Conservation (phyloP, 1,139 yeast species). For the Pichia sp. region DNA sequence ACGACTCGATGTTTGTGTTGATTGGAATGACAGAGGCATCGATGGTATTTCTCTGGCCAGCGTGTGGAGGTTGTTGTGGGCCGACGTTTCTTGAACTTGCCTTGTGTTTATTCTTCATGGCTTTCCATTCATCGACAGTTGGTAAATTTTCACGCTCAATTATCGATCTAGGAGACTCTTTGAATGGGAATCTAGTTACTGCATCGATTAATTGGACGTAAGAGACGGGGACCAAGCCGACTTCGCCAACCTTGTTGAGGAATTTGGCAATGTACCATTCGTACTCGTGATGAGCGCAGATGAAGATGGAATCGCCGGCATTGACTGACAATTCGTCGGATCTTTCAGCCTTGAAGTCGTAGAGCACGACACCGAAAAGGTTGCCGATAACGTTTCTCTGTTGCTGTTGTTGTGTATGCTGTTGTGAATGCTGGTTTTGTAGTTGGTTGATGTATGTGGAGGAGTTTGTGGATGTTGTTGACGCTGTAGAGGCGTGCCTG, state of each 20-base stretch:
- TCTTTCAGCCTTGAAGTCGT: conserved; percentile 87
- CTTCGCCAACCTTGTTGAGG: conserved; percentile 92
- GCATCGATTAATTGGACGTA: conserved; percentile 87
- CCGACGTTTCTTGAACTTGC: conserved; percentile 88
- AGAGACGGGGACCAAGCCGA: conserved; percentile 91
- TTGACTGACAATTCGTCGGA: conserved; percentile 80
- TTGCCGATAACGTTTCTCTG: conserved; percentile 16
- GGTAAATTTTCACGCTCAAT: conserved; percentile 66
- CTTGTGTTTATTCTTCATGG: conserved; percentile 85
- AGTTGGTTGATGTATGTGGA: no score
- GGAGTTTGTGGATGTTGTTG: no score
- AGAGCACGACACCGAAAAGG: conserved; percentile 66
- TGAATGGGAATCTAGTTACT: conserved; percentile 51
- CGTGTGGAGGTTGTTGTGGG: no score
- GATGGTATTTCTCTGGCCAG: no score
- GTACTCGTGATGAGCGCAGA: conserved; percentile 93
- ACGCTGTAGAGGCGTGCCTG: conserved; percentile 1
- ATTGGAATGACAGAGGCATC: conserved; percentile 17
- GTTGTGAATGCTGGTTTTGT: no score
- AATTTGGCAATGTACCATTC: conserved; percentile 99
- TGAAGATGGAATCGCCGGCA: conserved; percentile 86
- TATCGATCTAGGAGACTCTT: conserved; percentile 48
- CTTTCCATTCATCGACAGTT: conserved; percentile 95
- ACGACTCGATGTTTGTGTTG: conserved; percentile 59
- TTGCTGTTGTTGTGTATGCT: no score